Base-by-base conservation (phyloP, 305 asterid genomes). In the Petunia hybrid region DNA sequence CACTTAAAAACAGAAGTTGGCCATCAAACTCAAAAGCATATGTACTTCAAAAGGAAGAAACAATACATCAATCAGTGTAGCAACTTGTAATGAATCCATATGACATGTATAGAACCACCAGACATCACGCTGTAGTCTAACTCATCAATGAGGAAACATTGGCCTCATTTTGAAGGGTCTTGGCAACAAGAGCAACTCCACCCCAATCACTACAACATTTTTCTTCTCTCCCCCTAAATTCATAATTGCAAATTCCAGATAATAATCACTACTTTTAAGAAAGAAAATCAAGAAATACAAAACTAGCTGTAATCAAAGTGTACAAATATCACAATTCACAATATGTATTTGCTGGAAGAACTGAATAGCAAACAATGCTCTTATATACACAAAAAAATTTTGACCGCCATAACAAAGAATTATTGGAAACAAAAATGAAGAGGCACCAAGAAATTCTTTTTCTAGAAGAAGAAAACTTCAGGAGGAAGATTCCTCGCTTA, bases 171-270 rank as follows among this genome's bases (percentile, higher is more conserved):
- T 91, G 90, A 77, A 94, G 97, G 76, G 66, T 84, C 79, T 90
- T 89, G 62, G 95, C 97, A 80, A 89, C 53, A 22, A 89, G 60
- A 7, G 87, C 97, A 3, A 88, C 89, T 79, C 98, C 98, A 71
- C 98, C 97, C 97, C 98, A 55, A 94, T 87, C 14, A 92, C 91
- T 83, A 83, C 97, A 75, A 91, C 97, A 79, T 84, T 83, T 88
- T 90, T 91, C 88, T 84, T 89, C 76, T 85, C 88, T 76, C 81
- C 87, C 61, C 39, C 16, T 57, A 76, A 78, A 81, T 80, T 78
- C 91, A 85, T 86, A 77, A 22, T 22, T 56, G 76, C 16, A 82
- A 57, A 78, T 39, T 42, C 69, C 59, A 48, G 31, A 22, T 22
- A 22, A 22, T 22, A 9, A 43, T 13, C 43, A n/a, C 6, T 53